Base-by-base conservation (phyloP, 1,284 basidiomycete genomes). In the Rhodofomes roseus region DNA sequence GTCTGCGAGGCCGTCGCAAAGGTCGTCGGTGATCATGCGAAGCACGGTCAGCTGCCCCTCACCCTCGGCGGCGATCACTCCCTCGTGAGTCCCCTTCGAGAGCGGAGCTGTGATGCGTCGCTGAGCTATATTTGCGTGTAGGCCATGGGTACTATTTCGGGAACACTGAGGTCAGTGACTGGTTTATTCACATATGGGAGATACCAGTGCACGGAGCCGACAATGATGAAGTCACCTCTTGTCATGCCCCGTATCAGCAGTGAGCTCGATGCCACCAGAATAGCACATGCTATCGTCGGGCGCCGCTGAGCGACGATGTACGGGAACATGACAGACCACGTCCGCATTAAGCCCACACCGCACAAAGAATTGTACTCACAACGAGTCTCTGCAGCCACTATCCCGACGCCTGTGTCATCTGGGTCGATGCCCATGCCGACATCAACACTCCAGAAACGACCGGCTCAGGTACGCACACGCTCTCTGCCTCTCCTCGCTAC, bases 11-110 rank as follows among this genome's bases (percentile, higher is more conserved):
- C 87, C 51, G 88, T 99, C 31, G 86, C 92, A n/a, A 76, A 83
- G 40, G 86, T 78, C 34, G 92, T 99, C 22, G 86, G 86, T 20
- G 81, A 73, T 14, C 91, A 95, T 73, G 87, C 86, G 37, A 83
- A 82, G 74, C 83, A 85, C 57, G 95, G 96, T 9, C 83, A 88
- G 70, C 78, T 99, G 41, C 91, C 95, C 2, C 78, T 99, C 16
- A 98, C 95, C 1, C 79, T 99, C n/a, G 97, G 96, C 18, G 97
- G 97, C 12, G 96, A 98, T 73, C 96, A 98, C 76, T 95, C 93
- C 56, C 76, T 98, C 71, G 93, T 92, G 63, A 62, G 88, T 79
- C 23, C 40, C 39, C 40, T 23, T n/a, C n/a, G 12, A 11, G 14
- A 25, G 5, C 23, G 44, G 12, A 29, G 27, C 46, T 2, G 1